Conservation (phyloP, 495 filamentous ascomycete species). For the Aspergillus ostianus region DNA sequence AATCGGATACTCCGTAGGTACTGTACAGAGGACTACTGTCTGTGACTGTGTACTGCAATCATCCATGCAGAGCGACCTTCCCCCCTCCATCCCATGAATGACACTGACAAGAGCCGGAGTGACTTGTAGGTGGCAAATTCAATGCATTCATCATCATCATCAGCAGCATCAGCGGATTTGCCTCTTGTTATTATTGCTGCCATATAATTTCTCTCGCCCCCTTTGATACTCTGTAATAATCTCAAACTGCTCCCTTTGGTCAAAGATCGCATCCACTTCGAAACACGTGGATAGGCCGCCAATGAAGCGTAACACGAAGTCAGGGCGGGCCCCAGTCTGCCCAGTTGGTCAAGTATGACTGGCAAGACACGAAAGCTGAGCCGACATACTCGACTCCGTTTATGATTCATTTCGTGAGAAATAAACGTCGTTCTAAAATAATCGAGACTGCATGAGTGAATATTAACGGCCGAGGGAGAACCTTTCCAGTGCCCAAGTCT, state of each 20-base stretch:
- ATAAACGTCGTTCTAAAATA: too few species aligned
- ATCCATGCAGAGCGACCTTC: background rate
- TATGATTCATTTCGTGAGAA: too few species aligned
- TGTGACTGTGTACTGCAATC: background rate
- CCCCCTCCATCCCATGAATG: background rate
- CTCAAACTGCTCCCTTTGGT: background rate
- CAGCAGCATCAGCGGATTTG: background rate
- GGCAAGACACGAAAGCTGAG: background rate
- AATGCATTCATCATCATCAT: too few species aligned
- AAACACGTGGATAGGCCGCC: background rate
- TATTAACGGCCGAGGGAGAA: background rate
- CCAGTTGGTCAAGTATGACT: background rate
- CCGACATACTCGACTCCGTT: background rate
- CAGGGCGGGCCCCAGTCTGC: background rate
- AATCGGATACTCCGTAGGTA: background rate
- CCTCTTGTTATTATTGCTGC: background rate
- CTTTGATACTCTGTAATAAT: too few species aligned
- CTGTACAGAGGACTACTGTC: too few species aligned
- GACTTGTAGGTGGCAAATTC: background rate
- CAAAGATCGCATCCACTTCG: background rate
- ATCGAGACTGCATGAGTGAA: background rate
- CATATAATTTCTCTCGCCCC: too few species aligned
- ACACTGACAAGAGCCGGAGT: background rate
- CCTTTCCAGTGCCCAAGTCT: background rate
- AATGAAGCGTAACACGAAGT: background rate